Base-by-base conservation (phyloP, 768 basidiomycete species). In the Boletus huronensis region DNA sequence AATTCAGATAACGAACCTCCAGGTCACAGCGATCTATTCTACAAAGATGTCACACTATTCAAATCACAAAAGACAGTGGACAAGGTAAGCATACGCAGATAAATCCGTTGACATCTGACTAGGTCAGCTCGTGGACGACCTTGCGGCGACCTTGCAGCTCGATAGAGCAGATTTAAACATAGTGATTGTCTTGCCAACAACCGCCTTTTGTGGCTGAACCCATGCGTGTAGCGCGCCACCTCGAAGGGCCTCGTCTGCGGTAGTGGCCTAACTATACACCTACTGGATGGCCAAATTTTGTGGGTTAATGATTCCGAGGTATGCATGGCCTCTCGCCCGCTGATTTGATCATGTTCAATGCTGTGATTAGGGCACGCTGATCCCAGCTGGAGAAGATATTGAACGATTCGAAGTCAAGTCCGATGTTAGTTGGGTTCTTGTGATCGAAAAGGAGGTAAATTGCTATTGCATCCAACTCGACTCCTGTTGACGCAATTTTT, bases 371-470 rank as follows among this genome's bases (percentile, higher is more conserved):
- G 85, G 84, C 3, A 76, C 82, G 0, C 75, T 96, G 23, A 90
- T 96, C 52, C 94, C 93, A 3, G 77, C 80, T 1, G 79, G 81
- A 35, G 90, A 92, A 63, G 82, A 86, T 44, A 86, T 98, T 42
- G 69, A 75, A 16, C 74, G 76, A 0, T 81, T 94, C 52, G 74
- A 77, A n/a, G 61, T 87, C 4, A 67, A 76, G n/a, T 72, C 76
- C 10, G 67, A 77, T 38, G 63, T 92, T 13, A 59, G 77, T 1
- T 98, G 92, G 90, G 80, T 98, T 6, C 75, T 98, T 16, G 75
- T 98, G 5, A 78, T 98, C 17, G 97, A 99, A 72, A 99, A 99
- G 74, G 97, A 99, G 74, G 96, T 88, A 31, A 46, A 73, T 58
- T 6, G 6, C 26, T 11, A 6, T 48, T 32, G 21, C 23, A 34